Conservation (phyloP, 116 monocot species). For the Thalassia testudinum region DNA sequence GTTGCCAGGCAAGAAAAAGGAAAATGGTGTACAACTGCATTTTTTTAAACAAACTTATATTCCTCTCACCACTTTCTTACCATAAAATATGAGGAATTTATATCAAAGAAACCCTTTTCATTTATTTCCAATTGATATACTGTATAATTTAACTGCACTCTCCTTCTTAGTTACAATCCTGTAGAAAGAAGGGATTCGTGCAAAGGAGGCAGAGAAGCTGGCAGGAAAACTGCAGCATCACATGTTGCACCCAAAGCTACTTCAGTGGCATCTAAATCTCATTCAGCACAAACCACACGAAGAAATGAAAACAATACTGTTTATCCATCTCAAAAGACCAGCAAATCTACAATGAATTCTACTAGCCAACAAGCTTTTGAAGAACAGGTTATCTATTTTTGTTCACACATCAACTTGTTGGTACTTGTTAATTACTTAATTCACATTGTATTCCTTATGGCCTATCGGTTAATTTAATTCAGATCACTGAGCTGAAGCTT, state of each 20-base stretch:
- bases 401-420: background rate
- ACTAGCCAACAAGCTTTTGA: conserved; percentile 40
- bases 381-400: conserved; percentile 32
- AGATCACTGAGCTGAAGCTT: conserved; percentile 92
- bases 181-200: conserved; percentile 77
- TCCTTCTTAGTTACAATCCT: conserved; percentile 60
- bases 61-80: too few species aligned
- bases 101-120: too few species aligned
- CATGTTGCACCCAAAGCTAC: conserved; percentile 47
- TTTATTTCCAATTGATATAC: background rate
- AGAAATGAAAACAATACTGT: conserved; percentile 29
- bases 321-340: conserved; percentile 19
- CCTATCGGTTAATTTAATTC: conserved; percentile 3
- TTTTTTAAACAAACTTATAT: too few species aligned
- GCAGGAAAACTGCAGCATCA: conserved; percentile 30
- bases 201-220: conserved; percentile 75
- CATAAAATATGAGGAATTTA: too few species aligned
- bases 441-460: background rate
- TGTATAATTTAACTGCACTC: too few species aligned
- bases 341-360: conserved; percentile 17
- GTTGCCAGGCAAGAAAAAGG: too few species aligned
- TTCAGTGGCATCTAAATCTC: conserved; percentile 29
- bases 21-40: too few species aligned
- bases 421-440: background rate
- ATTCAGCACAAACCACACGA: conserved; percentile 26